A percentile compares a stretch with the other conserved stretches of the same genome.
These are phyloP conservation scores for Pulveroboletus sp. DNA, from an alignment of 768 basidiomycete species.

Conservation along the genomic window DNA sequence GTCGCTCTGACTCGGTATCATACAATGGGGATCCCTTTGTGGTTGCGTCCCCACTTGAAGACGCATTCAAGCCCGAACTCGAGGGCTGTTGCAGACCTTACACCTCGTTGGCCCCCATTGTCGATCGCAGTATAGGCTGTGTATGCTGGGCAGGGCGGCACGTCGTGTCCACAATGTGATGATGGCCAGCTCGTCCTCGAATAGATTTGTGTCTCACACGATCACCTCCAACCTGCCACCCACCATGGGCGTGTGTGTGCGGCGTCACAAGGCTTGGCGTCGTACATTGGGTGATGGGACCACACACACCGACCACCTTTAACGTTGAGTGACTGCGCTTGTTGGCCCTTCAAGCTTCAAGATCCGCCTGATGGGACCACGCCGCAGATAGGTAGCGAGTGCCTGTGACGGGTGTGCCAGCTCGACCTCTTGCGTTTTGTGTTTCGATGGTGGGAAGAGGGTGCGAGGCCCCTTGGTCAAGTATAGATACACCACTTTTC, in stretches of 20 bases:
- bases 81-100: not conserved
- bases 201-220: not conserved
- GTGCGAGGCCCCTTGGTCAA: not conserved
- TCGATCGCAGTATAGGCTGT: slow-evolving; percentile 15
- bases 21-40: not conserved
- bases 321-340: not conserved
- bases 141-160: slow-evolving; percentile 5
- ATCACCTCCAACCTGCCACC: slow-evolving; percentile 14
- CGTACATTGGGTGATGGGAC: not conserved
- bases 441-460: not conserved
- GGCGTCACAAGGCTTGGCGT: slow-evolving; percentile 5
- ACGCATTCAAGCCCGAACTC: not conserved
- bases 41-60: not conserved
- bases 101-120: not conserved
- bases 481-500: not conserved
- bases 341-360: slow-evolving; percentile 2
- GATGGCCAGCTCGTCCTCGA: slow-evolving; percentile 6
- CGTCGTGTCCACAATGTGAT: not conserved
- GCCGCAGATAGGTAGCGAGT: not conserved
- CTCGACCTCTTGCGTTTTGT: slow-evolving; percentile 5
- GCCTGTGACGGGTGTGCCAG: slow-evolving; percentile 7
- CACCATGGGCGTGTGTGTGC: slow-evolving; percentile 1
- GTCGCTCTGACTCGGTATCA: slow-evolving; percentile 1
- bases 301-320: not conserved
- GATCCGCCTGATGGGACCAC: slow-evolving; percentile 14